Conservation (phyloP, 768 basidiomycete species). For the Tricholoma bakamatsutake region DNA sequence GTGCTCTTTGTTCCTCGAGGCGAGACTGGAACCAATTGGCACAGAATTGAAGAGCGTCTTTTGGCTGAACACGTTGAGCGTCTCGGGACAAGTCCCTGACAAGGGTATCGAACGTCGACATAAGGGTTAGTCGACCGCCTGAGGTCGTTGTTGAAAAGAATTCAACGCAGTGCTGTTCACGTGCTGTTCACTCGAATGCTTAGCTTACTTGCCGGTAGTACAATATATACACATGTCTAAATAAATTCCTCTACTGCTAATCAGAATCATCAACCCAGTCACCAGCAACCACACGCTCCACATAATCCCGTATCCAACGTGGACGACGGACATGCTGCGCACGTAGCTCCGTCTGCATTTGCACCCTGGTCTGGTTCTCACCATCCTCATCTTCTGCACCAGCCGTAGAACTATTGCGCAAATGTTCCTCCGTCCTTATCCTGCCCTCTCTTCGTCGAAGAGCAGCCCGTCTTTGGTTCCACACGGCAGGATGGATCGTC, state of each 20-base stretch:
- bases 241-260: conserved; percentile 22
- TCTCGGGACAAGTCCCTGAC: conserved; percentile 85
- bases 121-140: conserved; percentile 12
- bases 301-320: conserved; percentile 58
- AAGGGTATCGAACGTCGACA: conserved; percentile 80
- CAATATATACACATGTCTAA: conserved; percentile 15
- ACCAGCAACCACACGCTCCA: conserved; percentile 54
- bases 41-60: conserved; percentile 88
- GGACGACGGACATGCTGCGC: conserved; percentile 48
- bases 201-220: not conserved
- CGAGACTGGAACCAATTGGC: conserved; percentile 93
- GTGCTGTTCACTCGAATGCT: not conserved
- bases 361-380: conserved; percentile 24
- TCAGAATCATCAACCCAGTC: conserved; percentile 70
- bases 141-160: conserved; percentile 1
- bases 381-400: conserved; percentile 25
- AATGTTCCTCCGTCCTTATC: conserved; percentile 59
- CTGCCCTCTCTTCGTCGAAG: conserved; percentile 61
- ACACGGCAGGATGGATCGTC: conserved; percentile 69
- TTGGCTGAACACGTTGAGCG: conserved; percentile 78
- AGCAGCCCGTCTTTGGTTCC: conserved; percentile 57
- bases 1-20: conserved; percentile 77
- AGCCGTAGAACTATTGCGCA: conserved; percentile 26
- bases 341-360: conserved; percentile 38
- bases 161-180: too few relatives aligned